phyloP scores from a whole-genome alignment of 768 basidiomycete genomes.

The Psilocybe subaeruginosa region DNA sequence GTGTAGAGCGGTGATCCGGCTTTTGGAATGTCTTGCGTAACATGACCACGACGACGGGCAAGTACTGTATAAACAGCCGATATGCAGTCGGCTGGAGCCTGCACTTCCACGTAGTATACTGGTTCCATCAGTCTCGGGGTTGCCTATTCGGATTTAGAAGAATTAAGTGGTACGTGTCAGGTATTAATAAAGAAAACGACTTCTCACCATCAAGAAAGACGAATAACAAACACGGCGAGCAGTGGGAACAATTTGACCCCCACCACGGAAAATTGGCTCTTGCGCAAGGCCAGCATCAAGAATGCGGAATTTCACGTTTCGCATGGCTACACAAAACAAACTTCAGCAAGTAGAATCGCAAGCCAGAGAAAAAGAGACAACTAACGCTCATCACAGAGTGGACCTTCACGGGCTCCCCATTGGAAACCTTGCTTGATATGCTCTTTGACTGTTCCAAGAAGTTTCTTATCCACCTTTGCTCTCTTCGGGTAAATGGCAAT shows the following conservation, averaged over 20 bases:
- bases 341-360: neutral
- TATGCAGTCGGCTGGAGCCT: conserved; percentile 97
- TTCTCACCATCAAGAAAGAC: conserved; percentile 92
- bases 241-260: conserved; percentile 98
- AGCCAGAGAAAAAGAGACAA: conserved; percentile 21
- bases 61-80: conserved; percentile 98
- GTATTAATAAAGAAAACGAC: conserved; percentile 12
- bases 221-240: conserved; percentile 99
- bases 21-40: conserved; percentile 97
- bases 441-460: conserved; percentile 87
- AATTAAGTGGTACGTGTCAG: conserved; percentile 12
- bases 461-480: conserved; percentile 86
- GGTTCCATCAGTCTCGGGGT: conserved; percentile 96
- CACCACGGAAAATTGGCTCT: conserved; percentile 97
- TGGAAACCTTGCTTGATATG: conserved; percentile 99
- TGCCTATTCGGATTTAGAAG: conserved; percentile 53
- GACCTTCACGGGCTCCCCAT: conserved; percentile 98
- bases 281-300: conserved; percentile 90
- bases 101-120: conserved; percentile 99
- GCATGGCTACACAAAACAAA: conserved; percentile 71
- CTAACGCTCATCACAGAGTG: conserved; percentile 98
- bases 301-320: conserved; percentile 97
- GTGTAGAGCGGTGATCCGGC: conserved; percentile 98
- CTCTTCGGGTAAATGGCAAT: neutral
- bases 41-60: conserved; percentile 98